These are phyloP conservation scores for Fraxinus albicans DNA, from an alignment of 305 asterid species.

Conservation along the genomic window DNA sequence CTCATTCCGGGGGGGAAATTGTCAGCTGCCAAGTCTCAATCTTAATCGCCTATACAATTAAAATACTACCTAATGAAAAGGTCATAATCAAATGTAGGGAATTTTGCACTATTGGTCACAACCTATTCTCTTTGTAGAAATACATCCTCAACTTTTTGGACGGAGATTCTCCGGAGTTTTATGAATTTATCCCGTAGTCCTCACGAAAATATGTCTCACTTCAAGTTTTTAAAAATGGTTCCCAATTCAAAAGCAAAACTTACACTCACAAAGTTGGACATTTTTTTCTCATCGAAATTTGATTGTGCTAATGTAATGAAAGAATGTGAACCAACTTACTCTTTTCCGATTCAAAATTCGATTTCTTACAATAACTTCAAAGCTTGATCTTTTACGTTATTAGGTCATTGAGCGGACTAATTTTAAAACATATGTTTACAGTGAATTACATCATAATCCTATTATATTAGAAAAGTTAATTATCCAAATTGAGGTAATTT, in stretches of 20 bases:
- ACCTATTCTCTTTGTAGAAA: background rate
- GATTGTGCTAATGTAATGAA: background rate
- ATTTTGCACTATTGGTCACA: background rate
- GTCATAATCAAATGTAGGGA: background rate
- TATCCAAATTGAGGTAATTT: background rate
- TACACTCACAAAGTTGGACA: background rate
- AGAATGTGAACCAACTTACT: background rate
- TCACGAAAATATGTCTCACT: background rate
- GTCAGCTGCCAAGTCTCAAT: conserved; percentile 35
- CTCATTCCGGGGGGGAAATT: background rate
- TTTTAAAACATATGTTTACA: background rate
- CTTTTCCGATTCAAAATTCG: too few species aligned
- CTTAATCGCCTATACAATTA: conserved; percentile 10
- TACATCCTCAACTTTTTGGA: background rate
- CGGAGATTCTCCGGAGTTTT: background rate
- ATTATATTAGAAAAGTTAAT: background rate
- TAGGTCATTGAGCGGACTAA: background rate
- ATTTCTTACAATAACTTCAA: background rate
- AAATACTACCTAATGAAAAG: background rate
- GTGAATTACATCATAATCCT: background rate
- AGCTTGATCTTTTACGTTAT: background rate
- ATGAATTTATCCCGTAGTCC: background rate
- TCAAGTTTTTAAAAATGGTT: background rate
- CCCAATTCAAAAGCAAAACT: background rate
- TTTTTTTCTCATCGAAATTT: background rate